Conservation (phyloP, 2,329 filamentous ascomycete genomes). For the Myriosclerotinia scirpicola region DNA sequence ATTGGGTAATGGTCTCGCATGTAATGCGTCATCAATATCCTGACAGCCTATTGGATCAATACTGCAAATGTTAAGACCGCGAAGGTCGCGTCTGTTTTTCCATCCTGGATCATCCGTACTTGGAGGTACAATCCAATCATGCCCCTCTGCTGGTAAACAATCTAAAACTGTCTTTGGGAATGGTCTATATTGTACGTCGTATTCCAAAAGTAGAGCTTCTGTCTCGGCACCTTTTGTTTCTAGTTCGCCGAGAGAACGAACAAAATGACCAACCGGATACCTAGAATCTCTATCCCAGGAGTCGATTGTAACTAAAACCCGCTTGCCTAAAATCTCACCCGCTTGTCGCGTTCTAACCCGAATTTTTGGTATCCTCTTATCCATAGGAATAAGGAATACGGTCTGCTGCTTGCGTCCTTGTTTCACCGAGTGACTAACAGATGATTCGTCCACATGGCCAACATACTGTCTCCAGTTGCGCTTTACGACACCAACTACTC, state of each 20-base stretch:
- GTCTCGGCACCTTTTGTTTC: conserved; percentile 98
- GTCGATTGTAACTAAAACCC: conserved; percentile 90
- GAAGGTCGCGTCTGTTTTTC: conserved; percentile 79
- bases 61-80: conserved; percentile 87
- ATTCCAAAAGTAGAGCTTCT: conserved; percentile 88
- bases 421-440: conserved; percentile 69
- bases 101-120: conserved; percentile 80
- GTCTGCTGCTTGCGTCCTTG: conserved; percentile 85
- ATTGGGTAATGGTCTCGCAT: conserved; percentile 80
- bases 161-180: conserved; percentile 96
- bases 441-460: conserved; percentile 87
- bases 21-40: conserved; percentile 96
- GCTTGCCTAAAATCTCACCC: conserved; percentile 83
- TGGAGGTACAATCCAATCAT: conserved; percentile 89
- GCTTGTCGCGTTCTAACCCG: conserved; percentile 88
- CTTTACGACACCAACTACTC: conserved; percentile 88
- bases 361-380: conserved; percentile 96
- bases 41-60: conserved; percentile 96
- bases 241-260: conserved; percentile 86
- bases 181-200: conserved; percentile 95
- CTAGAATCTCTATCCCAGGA: conserved; percentile 92
- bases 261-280: conserved; percentile 90
- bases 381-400: conserved; percentile 96
- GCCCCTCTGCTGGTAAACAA: conserved; percentile 86
- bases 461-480: conserved; percentile 98